phyloP scores from a whole-genome alignment of 2,329 filamentous ascomycete genomes.

The Sphaerulina populicola region DNA sequence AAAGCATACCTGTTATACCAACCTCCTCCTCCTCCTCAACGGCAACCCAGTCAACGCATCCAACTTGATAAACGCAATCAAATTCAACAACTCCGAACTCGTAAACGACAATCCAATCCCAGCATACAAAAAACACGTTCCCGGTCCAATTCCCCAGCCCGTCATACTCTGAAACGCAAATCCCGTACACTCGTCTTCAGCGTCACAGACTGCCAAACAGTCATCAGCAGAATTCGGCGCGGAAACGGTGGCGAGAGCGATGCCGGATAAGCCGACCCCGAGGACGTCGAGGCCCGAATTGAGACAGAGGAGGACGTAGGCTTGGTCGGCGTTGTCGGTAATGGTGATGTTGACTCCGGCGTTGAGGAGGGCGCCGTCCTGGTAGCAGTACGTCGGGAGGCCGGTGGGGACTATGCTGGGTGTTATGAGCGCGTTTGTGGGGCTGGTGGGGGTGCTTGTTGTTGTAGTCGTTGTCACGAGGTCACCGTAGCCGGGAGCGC shows the following conservation, averaged over 20 bases:
- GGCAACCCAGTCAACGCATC: neutral
- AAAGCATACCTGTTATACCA: too few species aligned
- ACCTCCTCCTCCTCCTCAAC: neutral
- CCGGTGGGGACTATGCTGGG: neutral
- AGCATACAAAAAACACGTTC: neutral
- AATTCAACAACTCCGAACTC: neutral
- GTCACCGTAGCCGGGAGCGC: too few species aligned
- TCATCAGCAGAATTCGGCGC: conserved; percentile 7
- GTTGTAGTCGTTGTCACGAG: too few species aligned
- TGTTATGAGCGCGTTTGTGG: neutral
- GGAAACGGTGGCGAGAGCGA: neutral
- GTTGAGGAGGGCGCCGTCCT: conserved; percentile 1
- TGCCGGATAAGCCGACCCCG: neutral
- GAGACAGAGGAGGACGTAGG: conserved; percentile 6
- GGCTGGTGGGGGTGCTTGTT: neutral
- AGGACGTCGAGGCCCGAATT: neutral
- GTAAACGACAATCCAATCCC: neutral
- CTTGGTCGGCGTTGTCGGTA: conserved; percentile 3
- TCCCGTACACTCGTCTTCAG: neutral
- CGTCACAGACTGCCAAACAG: conserved; percentile 5
- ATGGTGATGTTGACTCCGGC: conserved; percentile 2
- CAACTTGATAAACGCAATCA: conserved; percentile 6
- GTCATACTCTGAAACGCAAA: conserved; percentile 9
- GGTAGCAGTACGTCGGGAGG: conserved; percentile 4
- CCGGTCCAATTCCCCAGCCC: conserved; percentile 1